Evolutionary conservation across 768 basidiomycete species (phyloP).

Genomic region (Dendrothele bispora): DNA sequence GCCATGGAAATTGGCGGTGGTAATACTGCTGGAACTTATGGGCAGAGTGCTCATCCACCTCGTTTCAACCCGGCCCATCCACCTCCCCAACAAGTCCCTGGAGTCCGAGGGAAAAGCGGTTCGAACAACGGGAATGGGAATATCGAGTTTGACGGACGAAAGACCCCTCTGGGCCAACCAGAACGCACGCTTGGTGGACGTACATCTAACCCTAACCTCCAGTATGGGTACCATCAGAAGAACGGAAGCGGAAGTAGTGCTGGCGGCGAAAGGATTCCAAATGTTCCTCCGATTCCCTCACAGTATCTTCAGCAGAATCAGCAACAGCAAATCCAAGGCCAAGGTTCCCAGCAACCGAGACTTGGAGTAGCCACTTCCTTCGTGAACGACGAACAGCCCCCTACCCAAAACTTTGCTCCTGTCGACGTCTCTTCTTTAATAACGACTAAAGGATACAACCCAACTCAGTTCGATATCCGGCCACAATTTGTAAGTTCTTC

Average conservation of each 20-base stretch:
- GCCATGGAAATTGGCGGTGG: conserved; percentile 55
- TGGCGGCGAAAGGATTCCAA: conserved; percentile 47
- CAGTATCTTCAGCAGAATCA: conserved; percentile 70
- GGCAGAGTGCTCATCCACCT: conserved; percentile 65
- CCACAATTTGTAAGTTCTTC: conserved; percentile 66
- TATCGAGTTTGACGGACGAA: conserved; percentile 68
- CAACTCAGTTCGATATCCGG: conserved; percentile 75
- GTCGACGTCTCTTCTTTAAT: conserved; percentile 87
- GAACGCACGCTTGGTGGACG: conserved; percentile 57
- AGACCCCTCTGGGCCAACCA: conserved; percentile 52
- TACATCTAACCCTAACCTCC: conserved; percentile 68
- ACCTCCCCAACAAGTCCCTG: conserved; percentile 45
- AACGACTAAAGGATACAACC: conserved; percentile 89
- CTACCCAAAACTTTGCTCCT: conserved; percentile 48
- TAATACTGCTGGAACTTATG: conserved; percentile 29
- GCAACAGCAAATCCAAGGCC: conserved; percentile 45
- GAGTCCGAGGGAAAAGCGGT: conserved; percentile 39
- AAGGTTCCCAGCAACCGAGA: conserved; percentile 30
- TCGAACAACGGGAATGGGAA: conserved; percentile 35
- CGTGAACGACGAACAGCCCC: conserved; percentile 30
- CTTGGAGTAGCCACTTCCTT: conserved; percentile 38
- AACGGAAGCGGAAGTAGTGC: conserved; percentile 30
- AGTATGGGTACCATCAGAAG: conserved; percentile 54
- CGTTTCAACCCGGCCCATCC: conserved; percentile 60
- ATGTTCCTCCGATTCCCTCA: conserved; percentile 69